These are phyloP conservation scores for Cercospora sp. DNA, from an alignment of 2,329 filamentous ascomycete genomes.

Conservation along the genomic window DNA sequence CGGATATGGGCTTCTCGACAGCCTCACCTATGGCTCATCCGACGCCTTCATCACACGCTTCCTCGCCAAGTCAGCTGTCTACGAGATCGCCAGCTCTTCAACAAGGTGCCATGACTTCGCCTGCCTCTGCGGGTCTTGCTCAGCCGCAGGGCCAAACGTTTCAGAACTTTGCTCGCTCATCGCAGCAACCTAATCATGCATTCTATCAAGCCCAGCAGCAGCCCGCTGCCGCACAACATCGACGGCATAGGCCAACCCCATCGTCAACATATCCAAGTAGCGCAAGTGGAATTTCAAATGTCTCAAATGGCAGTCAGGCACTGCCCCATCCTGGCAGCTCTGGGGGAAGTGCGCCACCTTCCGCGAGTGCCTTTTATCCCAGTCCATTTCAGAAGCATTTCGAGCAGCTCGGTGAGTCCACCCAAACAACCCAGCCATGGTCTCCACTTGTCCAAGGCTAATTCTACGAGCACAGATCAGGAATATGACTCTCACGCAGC, in stretches of 20 bases:
- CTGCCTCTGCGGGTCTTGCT: slow-evolving; percentile 57
- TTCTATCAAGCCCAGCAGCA: slow-evolving; percentile 47
- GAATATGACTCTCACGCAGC: slow-evolving; percentile 78
- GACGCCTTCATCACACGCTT: slow-evolving; percentile 76
- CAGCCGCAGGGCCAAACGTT: slow-evolving; percentile 51
- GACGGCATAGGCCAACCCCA: slow-evolving; percentile 23
- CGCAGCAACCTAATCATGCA: slow-evolving; percentile 48
- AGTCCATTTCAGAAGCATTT: slow-evolving; percentile 92
- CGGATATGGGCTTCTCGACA: slow-evolving; percentile 46
- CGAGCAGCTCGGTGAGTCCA: slow-evolving; percentile 87
- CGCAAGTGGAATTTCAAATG: slow-evolving; percentile 38
- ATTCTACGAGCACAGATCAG: slow-evolving; percentile 77
- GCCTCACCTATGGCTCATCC: slow-evolving; percentile 75
- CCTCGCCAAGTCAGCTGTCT: slow-evolving; percentile 60
- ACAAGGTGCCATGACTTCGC: slow-evolving; percentile 63
- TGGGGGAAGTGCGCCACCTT: slow-evolving; percentile 34
- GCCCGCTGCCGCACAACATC: slow-evolving; percentile 26
- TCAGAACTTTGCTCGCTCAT: slow-evolving; percentile 41
- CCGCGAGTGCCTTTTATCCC: slow-evolving; percentile 66
- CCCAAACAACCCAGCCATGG: slow-evolving; percentile 56
- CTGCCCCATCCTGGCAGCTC: slow-evolving; percentile 39
- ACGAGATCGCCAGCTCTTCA: slow-evolving; percentile 62
- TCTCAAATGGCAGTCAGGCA: slow-evolving; percentile 26
- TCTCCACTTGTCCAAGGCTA: slow-evolving; percentile 67
- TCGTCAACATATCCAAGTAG: slow-evolving; percentile 30